Conservation (phyloP, 78 protist genomes). For the Dictyostelium intermedium region DNA sequence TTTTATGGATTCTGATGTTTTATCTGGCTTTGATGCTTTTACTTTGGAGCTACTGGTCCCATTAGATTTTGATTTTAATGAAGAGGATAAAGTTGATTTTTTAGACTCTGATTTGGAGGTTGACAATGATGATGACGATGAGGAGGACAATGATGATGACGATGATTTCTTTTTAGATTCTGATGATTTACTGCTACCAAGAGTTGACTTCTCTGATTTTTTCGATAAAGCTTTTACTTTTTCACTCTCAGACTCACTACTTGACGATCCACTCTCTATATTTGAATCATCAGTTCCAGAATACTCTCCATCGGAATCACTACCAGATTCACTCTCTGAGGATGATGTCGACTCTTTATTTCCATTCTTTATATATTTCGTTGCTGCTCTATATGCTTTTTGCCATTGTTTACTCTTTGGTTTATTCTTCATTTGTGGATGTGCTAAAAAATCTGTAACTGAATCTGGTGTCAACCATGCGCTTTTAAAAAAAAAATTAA, state of each 20-base stretch:
- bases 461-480: slow-evolving; percentile 77
- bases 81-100: not conserved
- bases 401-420: slow-evolving; percentile 61
- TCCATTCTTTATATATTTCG: slow-evolving; percentile 31
- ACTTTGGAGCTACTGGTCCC: not conserved
- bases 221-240: not conserved
- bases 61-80: not conserved
- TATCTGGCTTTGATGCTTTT: not conserved
- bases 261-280: not conserved
- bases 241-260: slow-evolving; percentile 6
- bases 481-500: not conserved
- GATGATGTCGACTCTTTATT: not conserved
- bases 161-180: not conserved
- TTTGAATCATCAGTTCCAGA: not conserved
- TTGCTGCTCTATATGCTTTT: slow-evolving; percentile 60
- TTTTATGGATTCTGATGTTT: not conserved
- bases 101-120: not conserved
- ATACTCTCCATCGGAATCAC: not conserved
- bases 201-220: not conserved
- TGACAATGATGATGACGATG: not conserved
- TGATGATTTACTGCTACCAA: not conserved
- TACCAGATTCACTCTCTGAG: not conserved
- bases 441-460: slow-evolving; percentile 37
- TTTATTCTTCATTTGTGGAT: slow-evolving; percentile 19
- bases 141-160: not conserved